Base-by-base conservation (phyloP, 202 grass and related monocot species). In the Zizania palustris region DNA sequence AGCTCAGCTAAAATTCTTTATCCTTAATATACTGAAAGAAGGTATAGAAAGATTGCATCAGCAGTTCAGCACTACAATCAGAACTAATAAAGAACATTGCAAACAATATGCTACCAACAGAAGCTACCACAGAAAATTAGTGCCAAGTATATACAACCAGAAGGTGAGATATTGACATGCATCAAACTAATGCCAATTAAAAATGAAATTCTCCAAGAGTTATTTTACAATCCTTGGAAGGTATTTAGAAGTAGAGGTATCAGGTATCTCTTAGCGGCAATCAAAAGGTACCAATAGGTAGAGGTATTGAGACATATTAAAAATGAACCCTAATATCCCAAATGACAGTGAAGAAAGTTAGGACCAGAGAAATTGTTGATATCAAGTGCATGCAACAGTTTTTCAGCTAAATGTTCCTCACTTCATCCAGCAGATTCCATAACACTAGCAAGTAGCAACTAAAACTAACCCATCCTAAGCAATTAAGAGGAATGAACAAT, bases 331-430 rank as follows among this genome's bases (percentile, higher is more conserved):
- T 18, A 20, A 55, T 7, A 28, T 55, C 51, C 16, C 51, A 55
- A n/a, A 55, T 55, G 3, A 18, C 46, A 45, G 10, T 33, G 34
- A 4, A 22, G 11, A 35, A 68, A 68, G 69, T 5, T 60, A 67
- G 13, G 10, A 53, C 68, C 34, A 39, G 20, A 74, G 20, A 36
- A 80, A 21, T 43, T 37, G 65, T 14, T 77, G 74, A 10, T 71
- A 69, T 58, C 48, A 11, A 34, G 63, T n/a, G 49, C 67, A 77
- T 22, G 59, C 73, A 77, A 37, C 7, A 44, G 28, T 21, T 18
- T 67, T 77, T 59, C 22, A 77, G 35, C 49, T 55, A 65, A 39
- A 3, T 49, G 49, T n/a, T n/a, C n/a, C n/a, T n/a, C n/a, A n/a
- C n/a, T 51, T 67, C 60, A 54, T 39, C 56, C 18, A 64, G 53